phyloP scores from a whole-genome alignment of 495 filamentous ascomycete species.

The Talaromyces proteolyticus region DNA sequence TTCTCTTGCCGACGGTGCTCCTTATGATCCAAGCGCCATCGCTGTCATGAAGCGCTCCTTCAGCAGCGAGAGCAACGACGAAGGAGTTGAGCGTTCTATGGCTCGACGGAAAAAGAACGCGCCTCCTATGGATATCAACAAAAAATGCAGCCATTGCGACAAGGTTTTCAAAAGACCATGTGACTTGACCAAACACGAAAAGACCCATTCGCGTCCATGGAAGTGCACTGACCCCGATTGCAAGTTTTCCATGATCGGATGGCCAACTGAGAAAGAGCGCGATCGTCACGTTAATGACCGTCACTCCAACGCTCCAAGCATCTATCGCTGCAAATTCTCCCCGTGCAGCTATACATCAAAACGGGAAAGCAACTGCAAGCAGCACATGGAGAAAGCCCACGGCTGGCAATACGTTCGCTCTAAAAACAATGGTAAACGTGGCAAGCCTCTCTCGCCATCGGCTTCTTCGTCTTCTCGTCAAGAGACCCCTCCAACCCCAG shows the following conservation, averaged over 20 bases:
- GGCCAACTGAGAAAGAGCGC: conserved; percentile 96
- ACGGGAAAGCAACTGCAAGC: conserved; percentile 96
- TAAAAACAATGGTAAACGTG: conserved; percentile 76
- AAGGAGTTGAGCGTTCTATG: conserved; percentile 80
- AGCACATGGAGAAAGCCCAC: conserved; percentile 99
- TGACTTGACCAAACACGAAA: conserved; percentile 93
- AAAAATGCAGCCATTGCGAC: conserved; percentile 72
- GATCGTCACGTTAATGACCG: conserved; percentile 95
- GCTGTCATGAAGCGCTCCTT: conserved; percentile 54
- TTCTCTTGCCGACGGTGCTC: conserved; percentile 38
- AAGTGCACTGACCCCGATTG: conserved; percentile 77
- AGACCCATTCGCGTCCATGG: conserved; percentile 93
- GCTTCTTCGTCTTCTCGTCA: conserved; percentile 12
- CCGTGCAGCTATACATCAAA: conserved; percentile 92
- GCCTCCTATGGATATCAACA: conserved; percentile 63
- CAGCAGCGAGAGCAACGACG: conserved; percentile 54
- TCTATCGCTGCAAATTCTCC: conserved; percentile 77
- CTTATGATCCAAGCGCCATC: not conserved
- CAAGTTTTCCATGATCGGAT: conserved; percentile 82
- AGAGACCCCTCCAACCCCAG: conserved; percentile 46
- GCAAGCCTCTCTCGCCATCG: conserved; percentile 24
- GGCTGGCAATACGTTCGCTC: conserved; percentile 84
- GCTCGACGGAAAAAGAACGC: conserved; percentile 80
- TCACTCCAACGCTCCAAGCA: conserved; percentile 68
- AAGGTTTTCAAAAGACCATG: conserved; percentile 92